A percentile compares a stretch with the other conserved stretches of the same genome.
These are phyloP conservation scores for Verticillium longisporum DNA, from an alignment of 2,329 filamentous ascomycete genomes.

Conservation along the genomic window DNA sequence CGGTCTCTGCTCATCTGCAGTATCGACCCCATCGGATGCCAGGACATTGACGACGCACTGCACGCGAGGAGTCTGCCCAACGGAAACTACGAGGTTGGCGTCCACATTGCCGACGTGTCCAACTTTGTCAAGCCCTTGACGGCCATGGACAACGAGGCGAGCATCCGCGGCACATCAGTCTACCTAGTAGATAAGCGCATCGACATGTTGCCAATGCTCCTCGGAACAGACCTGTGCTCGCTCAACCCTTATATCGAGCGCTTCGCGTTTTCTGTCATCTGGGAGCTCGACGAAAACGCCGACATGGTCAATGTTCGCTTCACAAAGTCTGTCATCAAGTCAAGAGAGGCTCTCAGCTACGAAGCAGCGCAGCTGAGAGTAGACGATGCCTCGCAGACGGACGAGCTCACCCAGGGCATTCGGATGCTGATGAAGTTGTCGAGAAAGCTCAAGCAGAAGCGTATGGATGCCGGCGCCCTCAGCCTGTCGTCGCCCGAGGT, in stretches of 20 bases:
- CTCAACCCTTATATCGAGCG: conserved; percentile 97
- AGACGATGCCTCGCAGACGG: conserved; percentile 79
- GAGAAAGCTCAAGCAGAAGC: conserved; percentile 88
- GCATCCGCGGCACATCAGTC: conserved; percentile 88
- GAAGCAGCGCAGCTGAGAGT: conserved; percentile 92
- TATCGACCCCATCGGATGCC: conserved; percentile 92
- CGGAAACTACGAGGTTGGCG: conserved; percentile 91
- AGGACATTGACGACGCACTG: conserved; percentile 96
- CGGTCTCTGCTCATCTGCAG: conserved; percentile 87
- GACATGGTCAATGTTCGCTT: conserved; percentile 82
- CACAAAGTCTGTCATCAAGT: conserved; percentile 96
- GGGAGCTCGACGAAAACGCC: conserved; percentile 82
- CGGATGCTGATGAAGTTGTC: conserved; percentile 80
- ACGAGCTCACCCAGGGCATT: conserved; percentile 87
- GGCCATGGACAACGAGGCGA: conserved; percentile 94
- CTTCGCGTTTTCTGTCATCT: conserved; percentile 76
- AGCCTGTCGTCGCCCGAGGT: conserved; percentile 98
- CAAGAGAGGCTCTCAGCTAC: conserved; percentile 94
- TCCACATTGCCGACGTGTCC: conserved; percentile 98
- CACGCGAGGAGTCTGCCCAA: conserved; percentile 82
- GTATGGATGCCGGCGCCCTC: conserved; percentile 90
- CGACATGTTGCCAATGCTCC: conserved; percentile 95
- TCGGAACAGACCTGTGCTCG: conserved; percentile 94
- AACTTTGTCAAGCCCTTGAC: conserved; percentile 97
- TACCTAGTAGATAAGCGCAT: conserved; percentile 99